Base-by-base conservation (phyloP, 2,329 filamentous ascomycete species). In the Ilyonectria sp. region DNA sequence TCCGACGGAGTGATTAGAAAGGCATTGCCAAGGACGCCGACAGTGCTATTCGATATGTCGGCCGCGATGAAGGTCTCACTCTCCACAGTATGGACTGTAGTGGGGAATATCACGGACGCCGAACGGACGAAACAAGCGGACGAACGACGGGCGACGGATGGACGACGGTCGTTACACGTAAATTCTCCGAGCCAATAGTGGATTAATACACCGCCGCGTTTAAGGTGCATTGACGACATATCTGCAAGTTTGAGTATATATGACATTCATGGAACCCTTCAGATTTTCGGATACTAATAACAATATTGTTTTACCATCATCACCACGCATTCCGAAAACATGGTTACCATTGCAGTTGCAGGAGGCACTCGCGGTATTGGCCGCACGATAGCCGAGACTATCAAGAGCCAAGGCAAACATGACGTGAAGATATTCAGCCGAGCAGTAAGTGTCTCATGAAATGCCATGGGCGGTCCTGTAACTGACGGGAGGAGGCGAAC, bases 281-380 rank as follows among this genome's bases (percentile, higher is more conserved):
- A 33, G 8, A 11, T 33, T 33, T 33, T 5, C 8, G 8, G 31
- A 33, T 33, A 8, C 31, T 33, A 8, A 11, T 33, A 33, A 2
- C 10, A 33, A 11, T 3, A 33, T 33, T 11, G 31, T 11, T 33
- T 33, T 33, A 33, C 31, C 31, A 33, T 6, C n/a, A 19, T 8
- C 15, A 43, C 40, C 5, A 6, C 15, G 7, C 17, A 43, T 43
- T 4, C 40, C n/a, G 6, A 17, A 7, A 23, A 46, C 3, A 57
- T 57, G 55, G 55, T 46, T 6, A 37, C 33, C 19, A 76, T 86
- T 47, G 85, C 83, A 57, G 79, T 86, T n/a, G 82, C 82, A 4
- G 85, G 85, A 58, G 85, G 84, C 17, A 82, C 81, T 1, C 83
- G 84, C n/a, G 78, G 76, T 15, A 75, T 86, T 2, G 85, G 85